phyloP scores from a whole-genome alignment of 2,329 filamentous ascomycete species.

The Aphanocladium album region DNA sequence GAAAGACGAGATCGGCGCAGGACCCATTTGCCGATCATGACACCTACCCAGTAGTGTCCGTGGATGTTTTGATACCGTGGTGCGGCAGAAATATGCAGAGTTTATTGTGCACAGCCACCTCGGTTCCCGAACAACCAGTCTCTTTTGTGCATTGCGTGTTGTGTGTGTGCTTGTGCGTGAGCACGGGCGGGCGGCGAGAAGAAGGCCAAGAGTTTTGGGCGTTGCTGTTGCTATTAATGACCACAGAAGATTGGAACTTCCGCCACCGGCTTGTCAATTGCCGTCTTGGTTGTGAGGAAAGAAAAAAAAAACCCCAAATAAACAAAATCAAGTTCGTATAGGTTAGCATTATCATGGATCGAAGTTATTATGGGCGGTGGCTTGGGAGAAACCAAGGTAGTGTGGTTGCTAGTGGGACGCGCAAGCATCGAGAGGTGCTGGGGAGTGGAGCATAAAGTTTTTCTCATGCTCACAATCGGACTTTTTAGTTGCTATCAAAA shows the following conservation, averaged over 20 bases:
- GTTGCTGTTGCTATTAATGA: no score
- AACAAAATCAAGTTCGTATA: no score
- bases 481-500: no score
- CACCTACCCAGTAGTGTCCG: neutral
- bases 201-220: no score
- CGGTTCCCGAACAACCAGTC: neutral
- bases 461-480: neutral
- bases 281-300: no score
- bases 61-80: neutral
- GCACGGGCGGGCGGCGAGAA: no score
- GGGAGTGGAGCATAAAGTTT: slow-evolving; percentile 1
- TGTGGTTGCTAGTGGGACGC: neutral
- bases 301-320: no score
- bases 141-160: neutral
- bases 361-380: no score
- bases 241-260: no score
- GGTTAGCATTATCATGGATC: no score
- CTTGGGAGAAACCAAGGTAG: neutral
- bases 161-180: neutral
- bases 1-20: neutral
- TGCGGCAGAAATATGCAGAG: neutral
- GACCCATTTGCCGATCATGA: neutral
- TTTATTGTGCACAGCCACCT: neutral
- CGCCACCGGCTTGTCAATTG: no score
- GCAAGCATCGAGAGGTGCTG: neutral